These are phyloP conservation scores for Tricharina praecox DNA, from an alignment of 495 filamentous ascomycete genomes.

Conservation along the genomic window DNA sequence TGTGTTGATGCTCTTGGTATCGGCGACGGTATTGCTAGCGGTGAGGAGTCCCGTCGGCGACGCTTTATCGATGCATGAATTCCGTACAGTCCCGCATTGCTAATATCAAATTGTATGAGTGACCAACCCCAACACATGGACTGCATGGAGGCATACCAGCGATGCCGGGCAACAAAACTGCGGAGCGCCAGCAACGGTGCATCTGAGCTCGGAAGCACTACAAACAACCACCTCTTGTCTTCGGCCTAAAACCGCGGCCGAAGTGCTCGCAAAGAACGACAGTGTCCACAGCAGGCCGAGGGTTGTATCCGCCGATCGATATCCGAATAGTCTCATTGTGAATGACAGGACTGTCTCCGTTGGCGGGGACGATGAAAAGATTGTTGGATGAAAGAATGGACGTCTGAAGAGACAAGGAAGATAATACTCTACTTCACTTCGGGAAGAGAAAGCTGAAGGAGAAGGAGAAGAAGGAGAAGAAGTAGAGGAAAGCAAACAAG, in stretches of 20 bases:
- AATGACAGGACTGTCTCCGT: conserved; percentile 1
- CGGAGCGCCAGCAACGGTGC: neutral
- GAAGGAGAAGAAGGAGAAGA: too few relatives aligned
- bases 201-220: neutral
- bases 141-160: neutral
- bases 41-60: neutral
- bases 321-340: neutral
- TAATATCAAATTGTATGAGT: neutral
- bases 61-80: neutral
- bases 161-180: neutral
- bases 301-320: neutral
- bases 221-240: neutral
- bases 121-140: neutral
- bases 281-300: neutral
- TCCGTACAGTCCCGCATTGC: neutral
- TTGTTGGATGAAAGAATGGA: conserved; percentile 4
- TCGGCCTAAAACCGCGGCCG: neutral
- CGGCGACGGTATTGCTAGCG: neutral
- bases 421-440: too few relatives aligned
- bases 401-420: neutral
- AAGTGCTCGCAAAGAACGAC: neutral
- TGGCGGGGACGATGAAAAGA: neutral
- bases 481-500: too few relatives aligned
- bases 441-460: too few relatives aligned
- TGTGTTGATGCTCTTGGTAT: neutral